Conservation (phyloP, 1,284 basidiomycete genomes). For the Irpex sp. region DNA sequence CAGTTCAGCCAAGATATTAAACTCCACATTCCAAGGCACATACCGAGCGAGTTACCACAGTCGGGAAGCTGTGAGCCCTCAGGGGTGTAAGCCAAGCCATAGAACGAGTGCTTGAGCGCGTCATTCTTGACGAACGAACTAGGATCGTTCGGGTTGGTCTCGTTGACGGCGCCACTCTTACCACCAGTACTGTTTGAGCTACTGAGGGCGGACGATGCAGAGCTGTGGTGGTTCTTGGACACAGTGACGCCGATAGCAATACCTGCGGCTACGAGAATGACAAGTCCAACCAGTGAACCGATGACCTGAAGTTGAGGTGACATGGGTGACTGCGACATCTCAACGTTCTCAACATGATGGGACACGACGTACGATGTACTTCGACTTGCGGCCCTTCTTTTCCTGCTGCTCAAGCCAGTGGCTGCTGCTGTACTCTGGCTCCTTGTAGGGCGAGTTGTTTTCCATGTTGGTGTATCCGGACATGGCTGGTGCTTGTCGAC, state of each 20-base stretch:
- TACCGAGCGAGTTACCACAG: conserved; percentile 47
- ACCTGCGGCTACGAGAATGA: conserved; percentile 44
- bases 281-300: conserved; percentile 38
- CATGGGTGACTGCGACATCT: neutral
- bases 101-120: conserved; percentile 61
- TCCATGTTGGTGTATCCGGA: conserved; percentile 29
- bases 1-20: neutral
- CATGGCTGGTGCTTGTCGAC: conserved; percentile 20
- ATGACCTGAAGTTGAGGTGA: conserved; percentile 35
- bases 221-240: conserved; percentile 38
- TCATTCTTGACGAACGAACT: conserved; percentile 62
- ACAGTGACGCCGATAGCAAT: conserved; percentile 52
- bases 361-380: conserved; percentile 33
- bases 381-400: conserved; percentile 26
- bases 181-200: conserved; percentile 16
- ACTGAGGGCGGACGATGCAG: conserved; percentile 19
- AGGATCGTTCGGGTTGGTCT: conserved; percentile 55
- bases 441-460: conserved; percentile 18
- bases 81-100: conserved; percentile 74
- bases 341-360: neutral
- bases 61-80: conserved; percentile 46
- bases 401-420: conserved; percentile 37
- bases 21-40: conserved; percentile 16
- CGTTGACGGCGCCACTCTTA: conserved; percentile 37
- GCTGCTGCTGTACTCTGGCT: conserved; percentile 24